phyloP scores from a whole-genome alignment of 176 grass and related monocot genomes.

The Panicum miliaceum region DNA sequence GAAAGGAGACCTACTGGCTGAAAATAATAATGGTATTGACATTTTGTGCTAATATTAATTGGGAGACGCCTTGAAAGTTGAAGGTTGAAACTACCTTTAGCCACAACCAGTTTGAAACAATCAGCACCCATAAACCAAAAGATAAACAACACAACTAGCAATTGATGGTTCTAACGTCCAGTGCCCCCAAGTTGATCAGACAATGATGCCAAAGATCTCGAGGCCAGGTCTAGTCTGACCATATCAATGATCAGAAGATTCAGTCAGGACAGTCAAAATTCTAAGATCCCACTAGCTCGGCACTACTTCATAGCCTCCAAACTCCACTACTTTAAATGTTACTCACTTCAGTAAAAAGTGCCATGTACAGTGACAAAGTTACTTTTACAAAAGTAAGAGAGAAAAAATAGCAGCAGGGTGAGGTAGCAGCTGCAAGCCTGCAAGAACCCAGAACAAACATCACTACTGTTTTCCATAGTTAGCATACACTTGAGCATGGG shows the following conservation, averaged over 20 bases:
- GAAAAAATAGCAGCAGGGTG: conserved; percentile 16
- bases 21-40: conserved; percentile 28
- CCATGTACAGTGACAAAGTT: conserved; percentile 30
- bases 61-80: not conserved
- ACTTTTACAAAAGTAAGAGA: conserved; percentile 17
- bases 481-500: conserved; percentile 39
- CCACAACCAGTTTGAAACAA: not conserved
- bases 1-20: not conserved
- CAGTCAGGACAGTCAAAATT: conserved; percentile 33
- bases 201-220: conserved; percentile 9
- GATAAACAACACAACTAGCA: not conserved
- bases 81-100: not conserved
- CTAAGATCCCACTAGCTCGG: conserved; percentile 26
- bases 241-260: conserved; percentile 52
- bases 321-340: conserved; percentile 35
- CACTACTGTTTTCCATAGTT: conserved; percentile 28
- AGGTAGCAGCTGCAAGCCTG: not conserved
- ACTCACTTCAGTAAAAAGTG: conserved; percentile 26
- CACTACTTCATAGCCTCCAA: not conserved
- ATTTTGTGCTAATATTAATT: not conserved
- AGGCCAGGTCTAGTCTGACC: conserved; percentile 38
- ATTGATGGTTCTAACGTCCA: conserved; percentile 11
- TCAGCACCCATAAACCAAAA: not conserved
- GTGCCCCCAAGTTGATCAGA: conserved; percentile 17
- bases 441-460: conserved; percentile 21